A percentile compares a stretch with the other conserved stretches of the same genome.
These are phyloP conservation scores for Chloris gayana DNA, from an alignment of 176 grass and related monocot genomes.

Conservation along the genomic window DNA sequence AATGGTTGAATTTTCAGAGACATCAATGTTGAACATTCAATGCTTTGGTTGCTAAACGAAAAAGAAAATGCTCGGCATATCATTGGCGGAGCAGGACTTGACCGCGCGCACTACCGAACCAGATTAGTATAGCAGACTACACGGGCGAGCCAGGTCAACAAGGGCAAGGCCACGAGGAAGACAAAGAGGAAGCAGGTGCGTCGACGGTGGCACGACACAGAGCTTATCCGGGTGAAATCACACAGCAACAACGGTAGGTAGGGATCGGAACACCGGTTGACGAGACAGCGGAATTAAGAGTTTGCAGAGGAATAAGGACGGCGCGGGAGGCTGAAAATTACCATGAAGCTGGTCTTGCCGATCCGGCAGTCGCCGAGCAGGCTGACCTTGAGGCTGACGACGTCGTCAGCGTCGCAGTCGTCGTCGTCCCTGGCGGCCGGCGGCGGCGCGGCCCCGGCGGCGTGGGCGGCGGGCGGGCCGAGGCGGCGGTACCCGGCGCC, in stretches of 20 bases:
- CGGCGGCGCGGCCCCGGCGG: not conserved
- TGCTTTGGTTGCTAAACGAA: not conserved
- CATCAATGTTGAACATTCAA: not conserved
- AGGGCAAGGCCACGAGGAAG: not conserved
- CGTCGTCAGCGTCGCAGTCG: slow-evolving; percentile 37
- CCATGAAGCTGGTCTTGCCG: slow-evolving; percentile 99
- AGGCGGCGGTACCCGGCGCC: slow-evolving; percentile 77
- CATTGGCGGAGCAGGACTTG: not conserved
- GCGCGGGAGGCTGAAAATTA: slow-evolving; percentile 10
- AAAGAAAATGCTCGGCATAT: not conserved
- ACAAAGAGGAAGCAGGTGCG: not conserved
- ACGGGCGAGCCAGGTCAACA: not conserved
- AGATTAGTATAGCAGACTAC: not conserved
- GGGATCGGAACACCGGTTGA: not conserved
- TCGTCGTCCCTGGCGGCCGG: slow-evolving; percentile 30
- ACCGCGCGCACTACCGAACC: slow-evolving; percentile 13
- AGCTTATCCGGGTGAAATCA: slow-evolving; percentile 16
- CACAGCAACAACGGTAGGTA: not conserved
- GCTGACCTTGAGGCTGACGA: slow-evolving; percentile 88
- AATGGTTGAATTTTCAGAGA: no score
- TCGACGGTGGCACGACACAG: not conserved
- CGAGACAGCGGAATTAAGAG: not conserved
- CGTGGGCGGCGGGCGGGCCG: slow-evolving; percentile 12
- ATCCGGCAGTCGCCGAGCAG: slow-evolving; percentile 89
- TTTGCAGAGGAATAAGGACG: not conserved